Conservation (phyloP, 2,329 filamentous ascomycete genomes). For the Sporothrix pallida region DNA sequence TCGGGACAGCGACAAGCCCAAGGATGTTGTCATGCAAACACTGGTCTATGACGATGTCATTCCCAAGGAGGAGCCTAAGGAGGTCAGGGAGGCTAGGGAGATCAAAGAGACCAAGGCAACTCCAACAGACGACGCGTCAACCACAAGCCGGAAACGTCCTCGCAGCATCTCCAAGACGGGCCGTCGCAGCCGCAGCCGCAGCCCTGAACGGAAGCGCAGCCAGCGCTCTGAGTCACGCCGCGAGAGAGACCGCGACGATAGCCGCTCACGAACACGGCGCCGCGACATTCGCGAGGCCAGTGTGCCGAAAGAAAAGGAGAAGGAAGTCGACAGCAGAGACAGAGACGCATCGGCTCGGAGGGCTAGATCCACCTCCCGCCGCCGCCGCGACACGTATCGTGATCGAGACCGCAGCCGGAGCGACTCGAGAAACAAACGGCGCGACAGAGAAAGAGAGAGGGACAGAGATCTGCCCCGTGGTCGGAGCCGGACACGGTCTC, state of each 20-base stretch:
- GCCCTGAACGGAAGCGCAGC: constrained; percentile 41
- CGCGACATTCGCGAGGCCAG: background rate
- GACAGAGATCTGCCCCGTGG: constrained; percentile 16
- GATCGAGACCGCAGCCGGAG: constrained; percentile 33
- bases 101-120: constrained; percentile 36
- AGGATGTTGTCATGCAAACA: background rate
- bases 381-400: constrained; percentile 30
- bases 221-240: constrained; percentile 37
- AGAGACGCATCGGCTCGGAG: background rate
- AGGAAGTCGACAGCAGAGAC: background rate
- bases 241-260: constrained; percentile 33
- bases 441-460: constrained; percentile 15
- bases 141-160: constrained; percentile 31
- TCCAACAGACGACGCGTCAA: background rate
- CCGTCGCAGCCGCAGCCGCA: constrained; percentile 44
- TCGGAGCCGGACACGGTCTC: constrained; percentile 33
- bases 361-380: constrained; percentile 34
- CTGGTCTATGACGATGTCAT: constrained; percentile 38
- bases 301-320: background rate
- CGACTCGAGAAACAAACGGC: constrained; percentile 20
- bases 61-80: constrained; percentile 41
- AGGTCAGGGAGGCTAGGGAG: constrained; percentile 4
- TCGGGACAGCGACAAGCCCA: background rate
- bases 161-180: constrained; percentile 43
- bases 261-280: constrained; percentile 29